Evolutionary conservation across 2,329 filamentous ascomycete genomes (phyloP), one percentile per base, ranked within the genome.

Genomic region (Cephalotrichum gorgonifer): DNA sequence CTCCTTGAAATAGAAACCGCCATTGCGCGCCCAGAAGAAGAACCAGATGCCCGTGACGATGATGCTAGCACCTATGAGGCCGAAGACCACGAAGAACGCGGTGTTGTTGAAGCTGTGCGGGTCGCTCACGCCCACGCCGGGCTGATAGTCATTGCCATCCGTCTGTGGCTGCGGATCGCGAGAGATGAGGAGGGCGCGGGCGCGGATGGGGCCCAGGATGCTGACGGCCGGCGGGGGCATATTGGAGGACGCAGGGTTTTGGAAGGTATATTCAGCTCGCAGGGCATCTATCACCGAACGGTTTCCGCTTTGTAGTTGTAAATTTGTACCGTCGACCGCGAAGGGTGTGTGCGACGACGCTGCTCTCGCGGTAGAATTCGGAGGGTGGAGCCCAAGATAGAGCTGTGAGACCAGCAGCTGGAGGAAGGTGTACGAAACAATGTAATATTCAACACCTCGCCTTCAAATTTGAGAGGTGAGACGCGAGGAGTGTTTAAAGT

Each of bases 11-110:
- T 86, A 72, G 71, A 97, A 96, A 14, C 93, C 93, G 53, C 93
- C 93, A 58, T 97, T 95, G 69, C 86, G 91, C 50, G 91, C 91
- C 86, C 88, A 94, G 76, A 95, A 95, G 77, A 98, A 97, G 76
- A 98, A 96, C 90, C 93, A 98, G 61, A 97, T 88, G 23, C 76
- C 79, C 0, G 74, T 78, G 3, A 86, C 51, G 23, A 93, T 85
- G 61, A 97, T 85, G 28, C 70, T 79, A 1, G 82, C 81, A 30
- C 87, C 88, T 47, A 97, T 80, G 17, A 96, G 64, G 11, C 86
- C 91, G 62, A 97, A 95, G 1, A 97, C 72, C 1, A 85, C 83
- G 61, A 97, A 86, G 58, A 95, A 81, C 51, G 81, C 86, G 20
- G 74, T 77, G 60, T 84, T 83, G 67, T 76, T 80, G 65, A 82